Conservation (phyloP, 345 rosid species). For the Syzygium aromaticum region DNA sequence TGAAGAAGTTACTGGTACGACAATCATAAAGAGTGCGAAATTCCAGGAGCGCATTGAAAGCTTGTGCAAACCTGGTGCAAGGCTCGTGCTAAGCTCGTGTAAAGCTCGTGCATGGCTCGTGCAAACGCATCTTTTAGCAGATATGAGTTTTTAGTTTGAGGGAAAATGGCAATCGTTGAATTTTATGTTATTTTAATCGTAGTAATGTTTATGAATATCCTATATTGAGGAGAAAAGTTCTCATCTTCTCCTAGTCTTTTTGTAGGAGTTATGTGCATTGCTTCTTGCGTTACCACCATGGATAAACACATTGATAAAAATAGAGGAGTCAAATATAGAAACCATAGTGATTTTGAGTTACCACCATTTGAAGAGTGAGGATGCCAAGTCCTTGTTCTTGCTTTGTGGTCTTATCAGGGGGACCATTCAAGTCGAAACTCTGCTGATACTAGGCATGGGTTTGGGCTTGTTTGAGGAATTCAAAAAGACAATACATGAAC, state of each 20-base stretch:
- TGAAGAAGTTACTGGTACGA: not conserved
- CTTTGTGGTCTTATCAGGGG: not conserved
- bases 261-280: no score
- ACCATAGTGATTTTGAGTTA: not conserved
- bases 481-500: accelerated
- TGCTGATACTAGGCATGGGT: not conserved
- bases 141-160: no score
- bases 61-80: no score
- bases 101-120: no score
- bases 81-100: no score
- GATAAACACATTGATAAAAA: accelerated
- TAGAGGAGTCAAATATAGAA: not conserved
- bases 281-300: not conserved
- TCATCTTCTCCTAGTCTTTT: no score
- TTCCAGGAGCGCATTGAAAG: no score
- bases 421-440: not conserved
- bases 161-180: no score
- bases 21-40: not conserved
- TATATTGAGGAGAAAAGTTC: no score
- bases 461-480: not conserved
- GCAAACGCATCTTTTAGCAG: no score
- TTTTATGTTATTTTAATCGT: no score
- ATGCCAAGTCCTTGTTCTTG: not conserved
- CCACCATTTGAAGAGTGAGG: not conserved
- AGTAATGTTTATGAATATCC: no score